Conservation (phyloP, 1,284 basidiomycete genomes). For the Boletellus deceptivus region DNA sequence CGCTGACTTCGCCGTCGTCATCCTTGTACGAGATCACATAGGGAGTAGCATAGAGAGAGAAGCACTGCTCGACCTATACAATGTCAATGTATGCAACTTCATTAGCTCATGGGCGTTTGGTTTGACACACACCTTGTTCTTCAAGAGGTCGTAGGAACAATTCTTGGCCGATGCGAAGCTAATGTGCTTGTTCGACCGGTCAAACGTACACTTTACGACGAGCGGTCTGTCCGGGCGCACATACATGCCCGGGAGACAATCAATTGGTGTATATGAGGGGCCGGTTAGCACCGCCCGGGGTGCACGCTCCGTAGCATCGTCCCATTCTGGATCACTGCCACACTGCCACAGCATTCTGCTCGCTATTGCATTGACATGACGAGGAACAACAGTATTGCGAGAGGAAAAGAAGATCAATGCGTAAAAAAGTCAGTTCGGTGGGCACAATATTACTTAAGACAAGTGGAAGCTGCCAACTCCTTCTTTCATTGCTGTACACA, state of each 20-base stretch:
- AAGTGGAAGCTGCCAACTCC: conserved; percentile 95
- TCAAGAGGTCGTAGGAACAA: conserved; percentile 71
- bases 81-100: not conserved
- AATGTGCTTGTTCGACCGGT: conserved; percentile 70
- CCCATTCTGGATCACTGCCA: conserved; percentile 8
- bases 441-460: conserved; percentile 51
- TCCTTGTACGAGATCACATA: conserved; percentile 82
- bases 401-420: conserved; percentile 10
- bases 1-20: conserved; percentile 76
- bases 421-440: conserved; percentile 27
- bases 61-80: conserved; percentile 75
- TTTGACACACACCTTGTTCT: conserved; percentile 53
- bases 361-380: conserved; percentile 5
- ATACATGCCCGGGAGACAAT: conserved; percentile 27
- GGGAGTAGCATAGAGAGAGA: conserved; percentile 65
- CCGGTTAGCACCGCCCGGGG: conserved; percentile 1
- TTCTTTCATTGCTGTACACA: conserved; percentile 82
- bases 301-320: conserved; percentile 24
- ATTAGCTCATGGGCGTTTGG: not conserved
- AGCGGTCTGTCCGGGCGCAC: conserved; percentile 61
- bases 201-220: conserved; percentile 77
- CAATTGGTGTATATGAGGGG: conserved; percentile 2
- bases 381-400: conserved; percentile 17
- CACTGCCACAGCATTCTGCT: not conserved
- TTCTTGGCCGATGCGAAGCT: conserved; percentile 73